Evolutionary conservation across 257 asterid species (phyloP).

Genomic region (Voacanga thouarsii): DNA sequence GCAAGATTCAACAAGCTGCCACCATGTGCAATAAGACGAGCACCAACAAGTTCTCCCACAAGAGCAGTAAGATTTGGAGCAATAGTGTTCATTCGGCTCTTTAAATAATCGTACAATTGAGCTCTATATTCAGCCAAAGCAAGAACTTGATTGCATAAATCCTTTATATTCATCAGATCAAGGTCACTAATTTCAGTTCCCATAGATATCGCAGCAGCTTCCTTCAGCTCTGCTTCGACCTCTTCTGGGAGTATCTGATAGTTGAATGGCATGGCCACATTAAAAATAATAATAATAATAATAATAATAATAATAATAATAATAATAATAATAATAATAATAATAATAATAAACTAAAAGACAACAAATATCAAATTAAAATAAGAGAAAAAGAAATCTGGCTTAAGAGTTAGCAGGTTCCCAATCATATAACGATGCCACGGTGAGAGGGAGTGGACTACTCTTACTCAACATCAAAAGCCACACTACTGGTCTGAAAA

Average conservation of each 20-base stretch:
- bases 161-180: constrained; percentile 75
- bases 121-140: constrained; percentile 79
- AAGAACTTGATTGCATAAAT: constrained; percentile 76
- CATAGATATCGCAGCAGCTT: constrained; percentile 81
- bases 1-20: constrained; percentile 87
- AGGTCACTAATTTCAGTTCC: constrained; percentile 89
- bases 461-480: background rate
- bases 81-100: constrained; percentile 85
- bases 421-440: background rate
- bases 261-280: background rate
- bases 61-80: constrained; percentile 94
- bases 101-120: constrained; percentile 70
- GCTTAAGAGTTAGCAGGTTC: background rate
- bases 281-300: too few species aligned
- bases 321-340: too few species aligned
- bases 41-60: constrained; percentile 91
- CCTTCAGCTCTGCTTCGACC: constrained; percentile 70
- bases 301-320: too few species aligned
- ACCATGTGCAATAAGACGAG: constrained; percentile 89
- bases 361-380: background rate
- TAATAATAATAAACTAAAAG: background rate
- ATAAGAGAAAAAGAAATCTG: background rate
- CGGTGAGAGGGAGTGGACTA: background rate
- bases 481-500: background rate
- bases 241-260: constrained; percentile 67